These are phyloP conservation scores for Penicillium sp. DNA, from an alignment of 2,329 filamentous ascomycete genomes.

Conservation along the genomic window DNA sequence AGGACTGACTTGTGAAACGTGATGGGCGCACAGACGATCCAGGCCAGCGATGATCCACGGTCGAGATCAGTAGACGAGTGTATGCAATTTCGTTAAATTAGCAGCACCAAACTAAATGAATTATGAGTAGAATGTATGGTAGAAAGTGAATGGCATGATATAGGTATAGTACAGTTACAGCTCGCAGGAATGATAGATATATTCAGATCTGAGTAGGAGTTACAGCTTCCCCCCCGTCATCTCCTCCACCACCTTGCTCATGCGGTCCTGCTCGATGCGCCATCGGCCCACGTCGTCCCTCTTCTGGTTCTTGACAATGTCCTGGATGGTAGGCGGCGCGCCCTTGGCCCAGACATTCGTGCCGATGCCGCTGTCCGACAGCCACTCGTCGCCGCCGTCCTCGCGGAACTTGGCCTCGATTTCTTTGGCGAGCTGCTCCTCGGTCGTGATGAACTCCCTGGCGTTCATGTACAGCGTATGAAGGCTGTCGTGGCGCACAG, in stretches of 20 bases:
- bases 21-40: too few species aligned
- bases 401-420: constrained; percentile 75
- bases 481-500: constrained; percentile 64
- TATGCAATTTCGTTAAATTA: too few species aligned
- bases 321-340: constrained; percentile 39
- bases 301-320: constrained; percentile 26
- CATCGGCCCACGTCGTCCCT: constrained; percentile 31
- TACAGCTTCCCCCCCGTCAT: constrained; percentile 64
- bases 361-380: constrained; percentile 38
- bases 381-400: constrained; percentile 44
- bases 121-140: too few species aligned
- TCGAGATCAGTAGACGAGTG: too few species aligned
- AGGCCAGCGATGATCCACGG: too few species aligned
- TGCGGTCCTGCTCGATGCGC: constrained; percentile 52
- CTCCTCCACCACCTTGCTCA: constrained; percentile 62
- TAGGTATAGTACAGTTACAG: not conserved
- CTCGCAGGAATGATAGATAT: too few species aligned
- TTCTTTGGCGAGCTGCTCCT: constrained; percentile 67
- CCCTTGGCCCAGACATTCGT: constrained; percentile 52
- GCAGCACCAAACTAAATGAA: too few species aligned
- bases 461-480: constrained; percentile 90
- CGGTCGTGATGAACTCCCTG: constrained; percentile 77
- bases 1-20: too few species aligned
- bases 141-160: not conserved
- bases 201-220: too few species aligned